phyloP scores from a whole-genome alignment of 257 asterid genomes.

The Lycium ferocissimum region DNA sequence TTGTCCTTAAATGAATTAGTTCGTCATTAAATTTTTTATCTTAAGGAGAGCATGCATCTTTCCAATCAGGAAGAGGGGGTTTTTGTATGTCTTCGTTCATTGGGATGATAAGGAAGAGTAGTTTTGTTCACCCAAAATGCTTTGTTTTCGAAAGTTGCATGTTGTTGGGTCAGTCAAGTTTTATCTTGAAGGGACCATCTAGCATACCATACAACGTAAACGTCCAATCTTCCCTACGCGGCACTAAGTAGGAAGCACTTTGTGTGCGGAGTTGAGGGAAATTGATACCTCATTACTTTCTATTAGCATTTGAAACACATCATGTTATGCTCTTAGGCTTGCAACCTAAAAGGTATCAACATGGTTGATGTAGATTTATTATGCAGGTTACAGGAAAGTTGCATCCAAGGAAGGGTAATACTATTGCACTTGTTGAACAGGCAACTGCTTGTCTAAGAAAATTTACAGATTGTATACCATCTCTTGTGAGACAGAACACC shows the following conservation, averaged over 20 bases:
- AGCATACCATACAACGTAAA: background rate
- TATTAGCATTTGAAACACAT: background rate
- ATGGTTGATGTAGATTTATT: slow-evolving; percentile 22
- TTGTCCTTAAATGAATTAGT: background rate
- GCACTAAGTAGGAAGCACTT: background rate
- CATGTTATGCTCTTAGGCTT: background rate
- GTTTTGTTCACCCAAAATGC: slow-evolving; percentile 1
- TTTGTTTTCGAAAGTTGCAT: background rate
- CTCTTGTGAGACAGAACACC: background rate
- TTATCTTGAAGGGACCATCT: slow-evolving; percentile 4
- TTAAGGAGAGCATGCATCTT: background rate
- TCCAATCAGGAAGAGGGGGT: background rate
- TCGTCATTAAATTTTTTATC: background rate
- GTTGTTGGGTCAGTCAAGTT: background rate
- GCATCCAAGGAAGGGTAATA: slow-evolving; percentile 29
- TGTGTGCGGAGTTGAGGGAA: background rate
- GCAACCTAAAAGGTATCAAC: background rate
- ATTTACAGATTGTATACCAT: background rate
- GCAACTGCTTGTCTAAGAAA: slow-evolving; percentile 41
- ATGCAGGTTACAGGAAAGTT: slow-evolving; percentile 57
- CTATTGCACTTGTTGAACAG: slow-evolving; percentile 45
- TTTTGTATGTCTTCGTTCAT: background rate
- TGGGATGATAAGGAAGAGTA: background rate
- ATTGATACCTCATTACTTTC: background rate
- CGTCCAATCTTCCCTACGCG: background rate